A percentile compares a stretch with the other conserved stretches of the same genome.
phyloP scores from a whole-genome alignment of 805 yeast species.

The Candida piceae region DNA sequence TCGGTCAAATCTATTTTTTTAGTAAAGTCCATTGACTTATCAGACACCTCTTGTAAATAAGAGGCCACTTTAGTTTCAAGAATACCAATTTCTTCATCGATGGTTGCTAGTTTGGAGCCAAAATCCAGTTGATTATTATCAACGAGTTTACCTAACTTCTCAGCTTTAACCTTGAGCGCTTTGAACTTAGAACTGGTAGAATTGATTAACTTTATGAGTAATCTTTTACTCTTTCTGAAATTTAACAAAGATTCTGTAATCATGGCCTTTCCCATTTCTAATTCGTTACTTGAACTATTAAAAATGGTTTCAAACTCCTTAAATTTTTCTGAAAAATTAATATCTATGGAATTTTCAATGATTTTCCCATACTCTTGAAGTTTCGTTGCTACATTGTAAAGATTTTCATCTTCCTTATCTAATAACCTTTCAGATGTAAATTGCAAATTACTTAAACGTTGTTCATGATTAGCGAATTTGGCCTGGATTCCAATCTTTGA shows the following conservation, averaged over 20 bases:
- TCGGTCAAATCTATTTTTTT: slow-evolving; percentile 16
- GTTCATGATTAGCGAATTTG: slow-evolving; percentile 8
- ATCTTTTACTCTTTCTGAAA: slow-evolving; percentile 5
- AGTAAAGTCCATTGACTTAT: slow-evolving; percentile 5
- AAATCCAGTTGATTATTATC: background rate
- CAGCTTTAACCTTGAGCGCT: background rate
- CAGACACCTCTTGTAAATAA: slow-evolving; percentile 7
- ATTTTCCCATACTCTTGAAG: slow-evolving; percentile 8
- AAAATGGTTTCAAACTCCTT: slow-evolving; percentile 9
- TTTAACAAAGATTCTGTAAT: slow-evolving; percentile 10
- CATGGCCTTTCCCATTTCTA: slow-evolving; percentile 3
- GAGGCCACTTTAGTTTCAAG: slow-evolving; percentile 5
- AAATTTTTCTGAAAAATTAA: slow-evolving; percentile 2
- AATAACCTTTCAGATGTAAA: slow-evolving; percentile 13
- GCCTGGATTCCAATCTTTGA: slow-evolving; percentile 2
- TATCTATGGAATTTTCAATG: slow-evolving; percentile 5
- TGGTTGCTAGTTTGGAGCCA: background rate
- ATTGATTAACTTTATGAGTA: slow-evolving; percentile 3
- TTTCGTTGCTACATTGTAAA: slow-evolving; percentile 5
- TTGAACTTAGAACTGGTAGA: slow-evolving; percentile 5
- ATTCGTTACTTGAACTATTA: background rate
- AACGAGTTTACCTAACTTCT: slow-evolving; percentile 2
- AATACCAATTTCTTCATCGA: slow-evolving; percentile 1
- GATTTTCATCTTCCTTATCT: slow-evolving; percentile 16
- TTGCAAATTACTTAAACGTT: slow-evolving; percentile 10